These are phyloP conservation scores for Chytriomyces sp. DNA, from an alignment of 192 early-diverging fungal species.

Conservation along the genomic window DNA sequence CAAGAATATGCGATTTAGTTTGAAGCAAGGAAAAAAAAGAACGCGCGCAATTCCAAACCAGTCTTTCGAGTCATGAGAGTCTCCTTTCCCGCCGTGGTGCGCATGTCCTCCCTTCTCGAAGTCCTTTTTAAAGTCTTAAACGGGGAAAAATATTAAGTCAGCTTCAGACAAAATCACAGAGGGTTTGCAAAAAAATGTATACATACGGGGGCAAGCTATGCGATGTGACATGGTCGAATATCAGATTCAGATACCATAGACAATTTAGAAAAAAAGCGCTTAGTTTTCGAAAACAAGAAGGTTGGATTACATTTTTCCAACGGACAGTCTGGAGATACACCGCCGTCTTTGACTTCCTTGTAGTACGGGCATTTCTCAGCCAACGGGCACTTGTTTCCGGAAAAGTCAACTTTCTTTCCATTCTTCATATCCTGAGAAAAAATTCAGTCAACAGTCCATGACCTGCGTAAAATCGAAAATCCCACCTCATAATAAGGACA, in stretches of 20 bases:
- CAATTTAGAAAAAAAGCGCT: neutral
- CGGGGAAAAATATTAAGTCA: neutral
- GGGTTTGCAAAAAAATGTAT: neutral
- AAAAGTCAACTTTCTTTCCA: slow-evolving; percentile 39
- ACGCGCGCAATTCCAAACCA: neutral
- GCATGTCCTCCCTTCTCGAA: slow-evolving; percentile 15
- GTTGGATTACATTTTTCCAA: neutral
- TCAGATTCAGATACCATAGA: too few relatives aligned
- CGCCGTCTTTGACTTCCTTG: slow-evolving; percentile 40
- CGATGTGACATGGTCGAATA: neutral
- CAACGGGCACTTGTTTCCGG: slow-evolving; percentile 39
- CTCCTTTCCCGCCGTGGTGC: slow-evolving; percentile 11
- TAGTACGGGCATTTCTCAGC: slow-evolving; percentile 51
- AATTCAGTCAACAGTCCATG: neutral
- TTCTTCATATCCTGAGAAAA: slow-evolving; percentile 39
- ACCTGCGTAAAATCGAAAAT: neutral
- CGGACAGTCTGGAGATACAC: slow-evolving; percentile 5
- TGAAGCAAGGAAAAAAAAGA: too few relatives aligned
- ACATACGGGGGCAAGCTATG: slow-evolving; percentile 9
- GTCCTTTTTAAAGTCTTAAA: slow-evolving; percentile 16
- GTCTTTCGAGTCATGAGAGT: slow-evolving; percentile 11
- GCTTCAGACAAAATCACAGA: too few relatives aligned
- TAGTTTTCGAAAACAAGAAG: neutral
- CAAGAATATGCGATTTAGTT: too few relatives aligned
- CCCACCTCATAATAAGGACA: slow-evolving; percentile 46